Conservation (phyloP, 2,329 filamentous ascomycete genomes). For the Cercospora zeae-maydis region DNA sequence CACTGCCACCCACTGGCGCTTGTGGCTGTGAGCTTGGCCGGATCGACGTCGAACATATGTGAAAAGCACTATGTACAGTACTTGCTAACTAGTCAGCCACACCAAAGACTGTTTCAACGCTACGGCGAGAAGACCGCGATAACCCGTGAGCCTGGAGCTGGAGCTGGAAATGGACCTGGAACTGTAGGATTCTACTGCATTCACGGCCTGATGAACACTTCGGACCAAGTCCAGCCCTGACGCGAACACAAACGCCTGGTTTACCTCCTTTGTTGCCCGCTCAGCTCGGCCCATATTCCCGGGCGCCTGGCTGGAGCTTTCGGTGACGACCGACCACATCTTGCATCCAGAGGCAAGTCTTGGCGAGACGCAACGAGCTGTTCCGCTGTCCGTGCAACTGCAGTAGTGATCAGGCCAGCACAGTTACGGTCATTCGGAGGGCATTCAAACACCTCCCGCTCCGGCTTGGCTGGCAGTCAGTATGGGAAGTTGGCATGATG, state of each 20-base stretch:
- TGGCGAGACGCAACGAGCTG: background rate
- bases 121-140: background rate
- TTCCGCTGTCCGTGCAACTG: background rate
- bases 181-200: background rate
- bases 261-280: no score
- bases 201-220: background rate
- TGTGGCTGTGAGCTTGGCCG: background rate
- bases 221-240: background rate
- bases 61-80: no score
- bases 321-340: background rate
- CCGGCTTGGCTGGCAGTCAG: background rate
- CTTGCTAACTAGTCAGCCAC: background rate
- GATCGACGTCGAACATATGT: background rate
- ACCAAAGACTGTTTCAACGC: background rate
- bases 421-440: background rate
- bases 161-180: background rate
- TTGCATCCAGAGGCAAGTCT: background rate
- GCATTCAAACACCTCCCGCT: background rate
- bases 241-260: background rate
- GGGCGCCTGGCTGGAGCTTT: background rate
- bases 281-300: background rate
- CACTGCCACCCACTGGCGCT: background rate
- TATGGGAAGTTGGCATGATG: background rate
- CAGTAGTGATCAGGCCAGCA: background rate
- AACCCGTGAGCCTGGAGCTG: no score